Conservation (phyloP, 2,329 filamentous ascomycete species). For the Ophiostoma piceae region DNA sequence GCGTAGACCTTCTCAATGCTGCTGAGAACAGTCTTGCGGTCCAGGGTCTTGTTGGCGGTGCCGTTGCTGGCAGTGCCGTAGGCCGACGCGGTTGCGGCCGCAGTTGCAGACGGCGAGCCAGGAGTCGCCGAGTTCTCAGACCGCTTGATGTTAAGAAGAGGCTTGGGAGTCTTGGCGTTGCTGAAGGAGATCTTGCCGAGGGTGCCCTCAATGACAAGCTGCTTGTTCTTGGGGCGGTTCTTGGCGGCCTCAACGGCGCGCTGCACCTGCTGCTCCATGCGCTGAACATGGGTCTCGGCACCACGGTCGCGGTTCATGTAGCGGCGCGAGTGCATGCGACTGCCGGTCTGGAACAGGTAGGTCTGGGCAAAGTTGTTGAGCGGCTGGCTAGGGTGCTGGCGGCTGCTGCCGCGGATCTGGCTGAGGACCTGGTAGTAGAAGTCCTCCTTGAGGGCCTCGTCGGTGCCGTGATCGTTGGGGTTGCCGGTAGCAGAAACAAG, state of each 20-base stretch:
- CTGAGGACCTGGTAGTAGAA: slow-evolving; percentile 99
- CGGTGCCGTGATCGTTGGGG: slow-evolving; percentile 70
- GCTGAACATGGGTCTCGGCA: slow-evolving; percentile 94
- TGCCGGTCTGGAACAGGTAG: slow-evolving; percentile 91
- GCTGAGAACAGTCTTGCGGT: slow-evolving; percentile 75
- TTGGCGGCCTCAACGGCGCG: slow-evolving; percentile 95
- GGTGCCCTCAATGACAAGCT: slow-evolving; percentile 92
- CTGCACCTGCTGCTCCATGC: slow-evolving; percentile 99
- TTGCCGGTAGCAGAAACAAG: slow-evolving; percentile 88
- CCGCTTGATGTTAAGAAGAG: slow-evolving; percentile 90
- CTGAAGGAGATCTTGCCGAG: slow-evolving; percentile 98
- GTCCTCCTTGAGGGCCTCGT: slow-evolving; percentile 80
- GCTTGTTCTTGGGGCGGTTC: slow-evolving; percentile 94
- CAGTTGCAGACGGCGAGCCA: slow-evolving; percentile 40
- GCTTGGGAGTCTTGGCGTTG: slow-evolving; percentile 95
- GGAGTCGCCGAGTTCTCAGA: slow-evolving; percentile 46
- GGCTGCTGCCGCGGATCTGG: slow-evolving; percentile 83
- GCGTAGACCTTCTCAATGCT: slow-evolving; percentile 87
- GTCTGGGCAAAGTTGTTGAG: slow-evolving; percentile 96
- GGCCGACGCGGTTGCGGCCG: slow-evolving; percentile 2
- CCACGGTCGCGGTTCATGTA: slow-evolving; percentile 63
- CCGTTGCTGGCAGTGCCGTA: slow-evolving; percentile 5
- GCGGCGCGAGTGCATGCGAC: slow-evolving; percentile 67
- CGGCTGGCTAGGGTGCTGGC: slow-evolving; percentile 87
- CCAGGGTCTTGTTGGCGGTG: slow-evolving; percentile 46